phyloP scores from a whole-genome alignment of 768 basidiomycete genomes.

The Plicaturopsis crispa region DNA sequence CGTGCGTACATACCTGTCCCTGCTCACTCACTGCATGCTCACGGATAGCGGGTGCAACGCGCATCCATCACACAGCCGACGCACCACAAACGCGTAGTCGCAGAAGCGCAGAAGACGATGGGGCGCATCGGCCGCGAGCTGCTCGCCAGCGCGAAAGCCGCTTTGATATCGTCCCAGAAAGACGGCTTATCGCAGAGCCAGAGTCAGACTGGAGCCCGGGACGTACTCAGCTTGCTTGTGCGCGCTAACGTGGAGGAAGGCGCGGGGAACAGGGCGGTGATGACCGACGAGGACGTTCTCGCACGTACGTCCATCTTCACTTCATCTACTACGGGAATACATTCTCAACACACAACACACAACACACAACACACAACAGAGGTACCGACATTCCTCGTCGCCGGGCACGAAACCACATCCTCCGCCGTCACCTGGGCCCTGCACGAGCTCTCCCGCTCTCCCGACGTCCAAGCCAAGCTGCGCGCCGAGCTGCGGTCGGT shows the following conservation, averaged over 20 bases:
- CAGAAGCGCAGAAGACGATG: constrained; percentile 18
- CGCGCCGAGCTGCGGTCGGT: constrained; percentile 32
- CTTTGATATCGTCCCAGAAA: constrained; percentile 13
- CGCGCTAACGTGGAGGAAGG: constrained; percentile 42
- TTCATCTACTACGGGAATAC: too few species aligned
- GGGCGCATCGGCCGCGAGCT: constrained; percentile 27
- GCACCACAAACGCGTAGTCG: constrained; percentile 27
- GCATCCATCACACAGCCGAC: constrained; percentile 16
- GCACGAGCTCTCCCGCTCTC: constrained; percentile 27
- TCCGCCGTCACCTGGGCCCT: constrained; percentile 32
- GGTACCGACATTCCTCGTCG: constrained; percentile 37
- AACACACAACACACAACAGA: constrained; percentile 31
- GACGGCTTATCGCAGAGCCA: constrained; percentile 20
- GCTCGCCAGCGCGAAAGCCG: constrained; percentile 29
- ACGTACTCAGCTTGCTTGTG: constrained; percentile 41
- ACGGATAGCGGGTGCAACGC: not conserved
- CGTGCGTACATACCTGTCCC: constrained; percentile 11
- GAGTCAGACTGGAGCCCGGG: too few species aligned
- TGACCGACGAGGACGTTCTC: constrained; percentile 43
- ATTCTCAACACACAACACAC: too few species aligned
- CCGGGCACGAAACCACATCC: constrained; percentile 30
- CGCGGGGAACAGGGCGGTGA: constrained; percentile 29
- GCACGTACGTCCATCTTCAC: constrained; percentile 15
- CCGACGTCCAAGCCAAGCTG: constrained; percentile 31
- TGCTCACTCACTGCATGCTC: not conserved